Base-by-base conservation (phyloP, 768 basidiomycete species). In the Jaapia argillacea region DNA sequence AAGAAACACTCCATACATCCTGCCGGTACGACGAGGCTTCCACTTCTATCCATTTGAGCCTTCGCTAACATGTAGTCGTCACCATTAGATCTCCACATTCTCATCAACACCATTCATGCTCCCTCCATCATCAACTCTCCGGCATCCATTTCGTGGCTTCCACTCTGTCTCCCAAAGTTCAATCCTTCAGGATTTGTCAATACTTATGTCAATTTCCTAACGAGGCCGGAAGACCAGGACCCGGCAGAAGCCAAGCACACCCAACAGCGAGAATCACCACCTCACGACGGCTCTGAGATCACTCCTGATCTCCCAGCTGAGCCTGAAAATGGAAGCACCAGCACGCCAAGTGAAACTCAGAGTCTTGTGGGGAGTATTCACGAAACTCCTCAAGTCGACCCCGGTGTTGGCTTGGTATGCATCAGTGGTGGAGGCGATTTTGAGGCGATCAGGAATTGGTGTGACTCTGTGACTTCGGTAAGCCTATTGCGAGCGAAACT, bases 1-100 rank as follows among this genome's bases (percentile, higher is more conserved):
- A 81, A 74, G 57, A 93, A 87, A 55, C 94, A 97, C 55, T 92
- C 90, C 0, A 91, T 99, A 52, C 92, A 99, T 58, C 92, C 92
- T 16, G 79, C 87, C 36, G 89, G 89, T 85, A 51, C 42, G 16
- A 4, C 48, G 2, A 36, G n/a, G n/a, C 28, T 27, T 31, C 12
- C 27, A 24, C 40, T 24, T 27, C 43, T n/a, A 42, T 46, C 28
- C 14, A 20, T 41, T 40, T 14, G 24, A 36, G 24, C 42, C 46
- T 43, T 7, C 7, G 10, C n/a, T n/a, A n/a, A n/a, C n/a, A n/a
- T 12, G n/a, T 13, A 24, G 24, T 16, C 18, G 14, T 21, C 28
- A 16, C 41, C 20, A 0, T 33, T 57, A 81, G 96, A 98, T 56
- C 77, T 99, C 16, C 92, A 96, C 56, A 81, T 96, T 40, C 73